A percentile compares a stretch with the other conserved stretches of the same genome.
phyloP scores from a whole-genome alignment of 176 grass and related monocot genomes.

The Neostapfia colusana region DNA sequence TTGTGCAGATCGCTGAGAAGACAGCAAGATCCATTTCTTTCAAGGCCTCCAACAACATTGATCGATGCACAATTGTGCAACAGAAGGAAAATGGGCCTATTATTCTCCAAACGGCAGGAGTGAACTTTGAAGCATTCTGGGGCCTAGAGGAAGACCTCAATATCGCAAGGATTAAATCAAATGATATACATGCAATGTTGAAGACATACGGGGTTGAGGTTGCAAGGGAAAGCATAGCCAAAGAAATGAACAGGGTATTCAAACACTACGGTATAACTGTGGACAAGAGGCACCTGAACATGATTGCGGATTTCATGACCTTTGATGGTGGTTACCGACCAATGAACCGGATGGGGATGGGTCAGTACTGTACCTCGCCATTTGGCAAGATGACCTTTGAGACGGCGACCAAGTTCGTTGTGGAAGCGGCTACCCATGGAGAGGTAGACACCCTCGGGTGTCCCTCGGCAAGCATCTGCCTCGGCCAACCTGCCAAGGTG shows the following conservation, averaged over 20 bases:
- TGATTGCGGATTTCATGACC: conserved; percentile 92
- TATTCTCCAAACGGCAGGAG: conserved; percentile 54
- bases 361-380: conserved; percentile 67
- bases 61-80: conserved; percentile 31
- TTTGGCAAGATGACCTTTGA: conserved; percentile 96
- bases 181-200: conserved; percentile 69
- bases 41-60: conserved; percentile 57
- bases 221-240: conserved; percentile 63
- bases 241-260: conserved; percentile 68
- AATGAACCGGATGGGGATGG: conserved; percentile 64
- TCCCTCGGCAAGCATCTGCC: conserved; percentile 76
- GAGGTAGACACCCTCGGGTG: conserved; percentile 60
- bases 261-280: conserved; percentile 59
- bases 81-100: conserved; percentile 6
- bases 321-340: conserved; percentile 76
- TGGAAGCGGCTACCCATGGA: conserved; percentile 68
- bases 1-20: conserved; percentile 76
- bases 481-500: conserved; percentile 78
- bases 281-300: conserved; percentile 65
- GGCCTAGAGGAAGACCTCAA: conserved; percentile 48
- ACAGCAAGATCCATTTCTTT: conserved; percentile 61
- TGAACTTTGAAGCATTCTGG: conserved; percentile 74
- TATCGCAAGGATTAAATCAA: conserved; percentile 42
- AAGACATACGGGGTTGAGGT: conserved; percentile 81
- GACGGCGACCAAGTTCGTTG: conserved; percentile 76